Evolutionary conservation across 345 rosid genomes (phyloP), one percentile per base, ranked within the genome.

Genomic region (Camelina neglecta): DNA sequence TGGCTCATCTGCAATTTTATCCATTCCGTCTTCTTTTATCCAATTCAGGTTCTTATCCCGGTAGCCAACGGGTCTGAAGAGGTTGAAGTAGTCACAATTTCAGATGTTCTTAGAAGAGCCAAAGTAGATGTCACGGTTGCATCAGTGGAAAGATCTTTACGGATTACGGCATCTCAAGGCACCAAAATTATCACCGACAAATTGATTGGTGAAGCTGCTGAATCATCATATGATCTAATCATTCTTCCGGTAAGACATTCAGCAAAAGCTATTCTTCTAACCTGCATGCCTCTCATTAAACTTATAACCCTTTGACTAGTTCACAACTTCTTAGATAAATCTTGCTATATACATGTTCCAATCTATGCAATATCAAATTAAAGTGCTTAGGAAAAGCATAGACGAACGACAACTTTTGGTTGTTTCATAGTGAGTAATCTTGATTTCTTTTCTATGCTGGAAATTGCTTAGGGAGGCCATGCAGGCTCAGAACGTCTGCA

Each of bases 51-150:
- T 75, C 95, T 94, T 29, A 70, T 94, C 75, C 93, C 97, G 12
- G 84, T 88, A 75, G 96, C 97, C 75, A 90, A 92, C 67, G 97
- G 96, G 47, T 92, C 89, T 68, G 93, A 90, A 80, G 96, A 78
- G 75, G 79, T 89, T 75, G 98, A 90, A 84, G 73, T 88, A 68
- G 90, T 94, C 67, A 82, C 85, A 41, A 83, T 86, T 21, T 78
- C 81, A 49, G 98, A 94, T 69, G 85, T 92, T 67, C 84, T 94
- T 73, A 80, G 91, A 71, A 84, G 95, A 79, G 95, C 98, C 49
- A 94, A 89, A 79, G 88, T 86, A 54, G 84, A 90, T 85, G 97
- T 89, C 55, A 86, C 86, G 8, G 81, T 92, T 77, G 95, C 98
- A 82, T 94, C 97, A 24, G 86, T 88, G 7, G 96, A 90, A 83